Conservation (phyloP, 139 green algal species). For the Tetratostichococcus sp. region DNA sequence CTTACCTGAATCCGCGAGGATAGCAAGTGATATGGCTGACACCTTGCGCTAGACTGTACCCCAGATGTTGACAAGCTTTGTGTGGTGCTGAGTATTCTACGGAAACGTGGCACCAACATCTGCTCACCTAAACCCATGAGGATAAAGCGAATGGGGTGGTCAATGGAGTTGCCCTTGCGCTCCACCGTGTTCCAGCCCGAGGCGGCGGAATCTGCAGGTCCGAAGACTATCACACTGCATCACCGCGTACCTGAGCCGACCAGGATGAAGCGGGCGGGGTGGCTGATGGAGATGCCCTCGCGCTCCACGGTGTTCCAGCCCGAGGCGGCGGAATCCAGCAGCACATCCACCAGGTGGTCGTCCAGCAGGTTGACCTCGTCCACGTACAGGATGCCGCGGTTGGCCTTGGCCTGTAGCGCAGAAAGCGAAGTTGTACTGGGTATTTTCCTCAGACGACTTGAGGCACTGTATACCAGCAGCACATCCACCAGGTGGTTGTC, state of each 20-base stretch:
- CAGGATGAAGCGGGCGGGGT: conserved; percentile 76
- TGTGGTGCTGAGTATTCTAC: too few species aligned
- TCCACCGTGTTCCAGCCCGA: too few species aligned
- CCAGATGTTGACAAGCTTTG: too few species aligned
- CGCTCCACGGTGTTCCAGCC: conserved; percentile 77
- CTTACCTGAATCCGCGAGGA: too few species aligned
- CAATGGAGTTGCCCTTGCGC: too few species aligned
- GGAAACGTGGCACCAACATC: too few species aligned
- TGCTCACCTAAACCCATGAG: conserved; percentile 59
- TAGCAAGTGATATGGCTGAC: too few species aligned
- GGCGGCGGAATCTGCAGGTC: conserved; percentile 60
- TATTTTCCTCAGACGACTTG: too few species aligned
- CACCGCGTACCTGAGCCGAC: conserved; percentile 47
- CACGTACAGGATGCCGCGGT: conserved; percentile 81
- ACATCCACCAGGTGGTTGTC: conserved; percentile 65
- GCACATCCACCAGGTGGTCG: conserved; percentile 75
- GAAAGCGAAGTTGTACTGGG: too few species aligned
- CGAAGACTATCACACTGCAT: too few species aligned
- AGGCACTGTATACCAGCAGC: too few species aligned
- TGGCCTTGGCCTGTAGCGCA: conserved; percentile 50
- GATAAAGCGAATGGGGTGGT: conserved; percentile 72
- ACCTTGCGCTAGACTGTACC: too few species aligned
- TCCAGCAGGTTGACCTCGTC: conserved; percentile 85
- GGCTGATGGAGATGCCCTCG: conserved; percentile 71
- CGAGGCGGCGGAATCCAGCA: conserved; percentile 66